A percentile compares a stretch with the other conserved stretches of the same genome.
Evolutionary conservation across 2,329 filamentous ascomycete genomes (phyloP).

Genomic region (Blastomyces silverae): DNA sequence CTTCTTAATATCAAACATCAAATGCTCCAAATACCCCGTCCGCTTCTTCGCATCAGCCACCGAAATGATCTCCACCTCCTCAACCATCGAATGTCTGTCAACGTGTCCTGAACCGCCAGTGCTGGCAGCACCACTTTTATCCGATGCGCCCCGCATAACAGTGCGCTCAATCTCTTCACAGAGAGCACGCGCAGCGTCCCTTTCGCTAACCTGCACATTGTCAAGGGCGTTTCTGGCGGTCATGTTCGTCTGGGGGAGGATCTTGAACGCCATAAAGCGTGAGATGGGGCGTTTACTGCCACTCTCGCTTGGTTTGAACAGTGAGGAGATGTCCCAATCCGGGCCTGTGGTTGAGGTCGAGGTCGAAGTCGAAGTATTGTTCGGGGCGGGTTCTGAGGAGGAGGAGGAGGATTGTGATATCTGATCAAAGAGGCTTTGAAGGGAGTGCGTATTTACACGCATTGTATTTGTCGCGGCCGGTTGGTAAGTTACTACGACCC

Average conservation of each 20-base stretch:
- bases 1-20: slow-evolving; percentile 88
- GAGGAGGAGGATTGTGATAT: slow-evolving; percentile 15
- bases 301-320: slow-evolving; percentile 29
- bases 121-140: slow-evolving; percentile 31
- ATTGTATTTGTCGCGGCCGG: slow-evolving; percentile 64
- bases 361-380: neutral
- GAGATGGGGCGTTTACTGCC: slow-evolving; percentile 28
- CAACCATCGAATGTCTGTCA: slow-evolving; percentile 37
- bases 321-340: slow-evolving; percentile 41
- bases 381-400: neutral
- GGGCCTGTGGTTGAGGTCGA: neutral
- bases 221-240: slow-evolving; percentile 20
- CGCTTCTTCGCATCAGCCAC: slow-evolving; percentile 77
- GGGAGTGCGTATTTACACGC: slow-evolving; percentile 76
- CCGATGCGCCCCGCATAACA: slow-evolving; percentile 41
- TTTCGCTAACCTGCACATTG: slow-evolving; percentile 38
- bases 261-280: slow-evolving; percentile 41
- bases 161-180: slow-evolving; percentile 70
- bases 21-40: slow-evolving; percentile 76
- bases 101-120: slow-evolving; percentile 31
- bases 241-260: slow-evolving; percentile 34
- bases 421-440: slow-evolving; percentile 55
- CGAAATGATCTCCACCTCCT: slow-evolving; percentile 68
- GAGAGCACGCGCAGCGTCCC: slow-evolving; percentile 55
- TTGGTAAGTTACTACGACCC: slow-evolving; percentile 71